phyloP scores from a whole-genome alignment of 2,329 filamentous ascomycete species.

The Botrytis fragariae region DNA sequence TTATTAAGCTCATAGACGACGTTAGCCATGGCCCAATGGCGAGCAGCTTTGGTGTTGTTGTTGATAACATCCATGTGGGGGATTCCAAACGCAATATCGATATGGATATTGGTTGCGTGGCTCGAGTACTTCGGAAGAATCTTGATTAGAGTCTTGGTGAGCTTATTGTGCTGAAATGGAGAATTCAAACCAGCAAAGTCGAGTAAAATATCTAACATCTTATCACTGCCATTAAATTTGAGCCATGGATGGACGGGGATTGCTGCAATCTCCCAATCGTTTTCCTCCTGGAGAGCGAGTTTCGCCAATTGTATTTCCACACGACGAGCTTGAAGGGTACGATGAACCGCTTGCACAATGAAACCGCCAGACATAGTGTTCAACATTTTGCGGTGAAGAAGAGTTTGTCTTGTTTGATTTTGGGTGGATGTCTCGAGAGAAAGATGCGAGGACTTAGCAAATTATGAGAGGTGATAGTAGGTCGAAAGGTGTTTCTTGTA shows the following conservation, averaged over 20 bases:
- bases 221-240: background rate
- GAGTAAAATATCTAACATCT: background rate
- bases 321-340: background rate
- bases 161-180: background rate
- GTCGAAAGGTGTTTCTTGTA: too few species aligned
- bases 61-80: background rate
- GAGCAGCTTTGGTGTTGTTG: background rate
- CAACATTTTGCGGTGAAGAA: background rate
- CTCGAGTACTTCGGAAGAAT: background rate
- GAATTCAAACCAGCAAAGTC: background rate
- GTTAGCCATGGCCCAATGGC: background rate
- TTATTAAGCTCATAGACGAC: background rate
- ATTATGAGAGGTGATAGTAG: background rate
- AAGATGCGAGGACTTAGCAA: too few species aligned
- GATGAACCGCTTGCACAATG: background rate
- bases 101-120: too few species aligned
- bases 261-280: background rate
- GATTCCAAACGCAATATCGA: background rate
- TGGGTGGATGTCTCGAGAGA: background rate
- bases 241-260: background rate
- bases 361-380: background rate
- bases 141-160: background rate
- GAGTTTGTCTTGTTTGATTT: background rate
- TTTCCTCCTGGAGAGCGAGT: background rate
- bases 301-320: background rate